Evolutionary conservation across 1,284 basidiomycete species (phyloP), one percentile per base, ranked within the genome.

Genomic region (Irpex sp.): DNA sequence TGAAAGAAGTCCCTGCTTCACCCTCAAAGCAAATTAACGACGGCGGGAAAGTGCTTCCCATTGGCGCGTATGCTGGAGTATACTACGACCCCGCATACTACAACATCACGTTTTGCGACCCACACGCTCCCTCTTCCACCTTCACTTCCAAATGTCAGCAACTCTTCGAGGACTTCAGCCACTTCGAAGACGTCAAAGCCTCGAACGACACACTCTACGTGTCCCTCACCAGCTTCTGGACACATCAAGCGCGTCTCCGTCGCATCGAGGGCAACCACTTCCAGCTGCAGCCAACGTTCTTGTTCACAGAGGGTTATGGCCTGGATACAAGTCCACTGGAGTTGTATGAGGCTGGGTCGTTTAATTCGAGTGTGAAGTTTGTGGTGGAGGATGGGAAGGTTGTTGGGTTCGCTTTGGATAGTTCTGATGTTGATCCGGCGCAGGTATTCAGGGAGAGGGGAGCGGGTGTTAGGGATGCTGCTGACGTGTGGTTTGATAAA

Each of bases 81-180:
- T 78, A 76, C 62, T 21, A 56, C 7, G 67, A 74, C 59, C 61
- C 71, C 3, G 76, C 72, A 7, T 78, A 78, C 31, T 75, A 73
- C 15, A 58, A 69, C 4, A 60, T 78, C 51, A 71, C 70, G 1
- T 66, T 79, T 15, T 78, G 76, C 46, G 60, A 66, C 37, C 61
- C 72, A n/a, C 11, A 11, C 39, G 39, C 5, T 0, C 66, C 60
- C 2, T 67, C 64, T 51, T 15, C 53, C 1, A 70, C 70, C 11
- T 5, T 3, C 13, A 26, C 9, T 19, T 4, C 50, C 11, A 51
- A 11, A 9, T 51, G 50, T 17, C 13, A 51, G 13, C 15, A 51
- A n/a, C 9, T 19, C 5, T 19, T 51, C 19, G 50, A 26, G 1
- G 26, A 4, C 0, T 51, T 51, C 50, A 31, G 50, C 26, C 19